phyloP scores from a whole-genome alignment of 2,329 filamentous ascomycete species.

The Aureobasidium musti region DNA sequence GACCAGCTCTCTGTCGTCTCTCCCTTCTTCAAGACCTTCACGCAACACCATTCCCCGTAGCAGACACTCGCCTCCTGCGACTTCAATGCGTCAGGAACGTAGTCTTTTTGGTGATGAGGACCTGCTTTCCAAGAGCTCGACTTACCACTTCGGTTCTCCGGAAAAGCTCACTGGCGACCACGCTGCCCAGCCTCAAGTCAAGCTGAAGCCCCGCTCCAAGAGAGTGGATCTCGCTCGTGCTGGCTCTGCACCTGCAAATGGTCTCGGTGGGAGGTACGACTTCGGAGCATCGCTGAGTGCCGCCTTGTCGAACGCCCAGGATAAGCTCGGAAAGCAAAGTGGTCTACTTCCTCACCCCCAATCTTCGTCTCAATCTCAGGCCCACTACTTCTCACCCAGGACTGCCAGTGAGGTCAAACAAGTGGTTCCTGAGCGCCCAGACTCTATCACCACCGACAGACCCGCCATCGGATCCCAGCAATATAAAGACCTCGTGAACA shows the following conservation, averaged over 20 bases:
- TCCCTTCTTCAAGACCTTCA: conserved; percentile 34
- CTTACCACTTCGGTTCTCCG: conserved; percentile 49
- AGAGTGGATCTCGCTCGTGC: conserved; percentile 58
- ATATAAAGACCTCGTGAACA: conserved; percentile 96
- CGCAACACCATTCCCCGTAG: conserved; percentile 54
- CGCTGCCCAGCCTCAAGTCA: conserved; percentile 52
- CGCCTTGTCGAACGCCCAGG: conserved; percentile 74
- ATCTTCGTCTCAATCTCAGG: background rate
- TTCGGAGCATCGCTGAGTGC: conserved; percentile 89
- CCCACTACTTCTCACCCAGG: conserved; percentile 32
- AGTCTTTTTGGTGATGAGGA: conserved; percentile 65
- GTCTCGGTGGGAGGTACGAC: conserved; percentile 82
- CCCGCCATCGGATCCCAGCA: conserved; percentile 79
- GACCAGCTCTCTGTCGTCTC: conserved; percentile 47
- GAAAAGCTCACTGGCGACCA: conserved; percentile 62
- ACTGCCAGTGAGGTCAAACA: conserved; percentile 21
- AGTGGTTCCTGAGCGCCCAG: conserved; percentile 54
- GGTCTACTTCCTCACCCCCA: conserved; percentile 41
- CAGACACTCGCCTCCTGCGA: conserved; percentile 51
- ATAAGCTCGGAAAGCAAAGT: conserved; percentile 60
- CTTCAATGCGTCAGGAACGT: conserved; percentile 15
- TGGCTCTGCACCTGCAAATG: conserved; percentile 62
- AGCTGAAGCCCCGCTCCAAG: conserved; percentile 70
- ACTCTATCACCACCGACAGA: conserved; percentile 61
- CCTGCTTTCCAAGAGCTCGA: conserved; percentile 58